Evolutionary conservation across 2,329 filamentous ascomycete genomes (phyloP), one percentile per base, ranked within the genome.

Genomic region (Hypoxylon sp.): DNA sequence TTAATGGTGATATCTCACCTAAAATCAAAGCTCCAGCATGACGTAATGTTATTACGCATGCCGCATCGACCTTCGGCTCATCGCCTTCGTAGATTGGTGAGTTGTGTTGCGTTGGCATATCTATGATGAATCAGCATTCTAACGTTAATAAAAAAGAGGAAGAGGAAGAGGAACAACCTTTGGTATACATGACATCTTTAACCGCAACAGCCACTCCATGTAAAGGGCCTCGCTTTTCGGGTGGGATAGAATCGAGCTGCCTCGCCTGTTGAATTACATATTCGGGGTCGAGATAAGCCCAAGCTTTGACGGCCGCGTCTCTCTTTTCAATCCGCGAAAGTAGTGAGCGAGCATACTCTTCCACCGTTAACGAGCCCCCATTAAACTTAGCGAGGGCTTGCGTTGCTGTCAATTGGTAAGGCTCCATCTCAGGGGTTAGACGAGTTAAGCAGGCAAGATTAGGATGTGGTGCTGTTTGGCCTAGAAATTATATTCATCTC

Each of bases 1-100:
- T 41, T 13, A 25, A 17, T 5, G 9, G 17, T n/a, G 6, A 6
- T 32, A 13, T 46, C 71, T 57, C 50, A 78, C 80, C 81, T 9
- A 90, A 78, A n/a, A 90, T 83, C 10, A 90, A 76, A 1, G 86
- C 87, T 0, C 88, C 87, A 1, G 85, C 83, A 6, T 82, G 76
- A 1, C 88, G 82, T 2, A 90, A 79, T 3, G 85, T 82, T 2
- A 80, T 80, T 28, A 90, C 78, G 5, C 81, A 82, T 0, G 80
- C 83, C 1, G 87, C 86, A 72, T 90, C 88, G 5, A 87, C 72
- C 17, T 80, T 77, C 1, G 80, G 79, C 1, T 82, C 79, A 63
- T 83, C 76, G 1, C 78, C 77, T 23, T 80, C 73, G 72, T 89
- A 90, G 9, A 90, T 83, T 0, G 82, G 78, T 0, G 87, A 90